Base-by-base conservation (phyloP, 257 asterid genomes). In the Leptodermis oblonga region DNA sequence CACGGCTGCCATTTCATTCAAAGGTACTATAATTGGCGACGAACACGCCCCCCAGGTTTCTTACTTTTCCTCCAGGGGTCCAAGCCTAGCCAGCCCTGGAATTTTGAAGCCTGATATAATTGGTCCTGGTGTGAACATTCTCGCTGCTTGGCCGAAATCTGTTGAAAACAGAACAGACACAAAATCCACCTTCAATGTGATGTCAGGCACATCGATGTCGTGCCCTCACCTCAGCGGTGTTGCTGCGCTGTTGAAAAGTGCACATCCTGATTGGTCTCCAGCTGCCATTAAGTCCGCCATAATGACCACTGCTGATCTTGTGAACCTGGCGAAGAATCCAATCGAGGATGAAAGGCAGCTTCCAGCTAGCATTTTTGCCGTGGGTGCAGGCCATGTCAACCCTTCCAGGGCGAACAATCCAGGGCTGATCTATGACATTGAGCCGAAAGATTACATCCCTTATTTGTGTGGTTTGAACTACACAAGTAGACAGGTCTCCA, bases 361-460 rank as follows among this genome's bases (percentile, higher is more conserved):
- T 56, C 71, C 74, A 1, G 79, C 79, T 7, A 25, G 61, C 1
- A 12, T 62, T 28, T 65, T 73, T 23, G 68, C 82, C 49, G 42
- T 42, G 2, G 79, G 79, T 17, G 74, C 82, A 7, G 78, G 79
- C n/a, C 75, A 73, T n/a, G 79, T 78, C 5, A 78, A 78, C 17
- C 78, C 80, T n/a, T 67, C 78, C 33, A 76, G 53, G 14, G 82
- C 78, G 10, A 56, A 25, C 37, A 61, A 73, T 55, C 84, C 84
- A 0, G 81, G 84, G 13, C 67, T 80, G 5, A n/a, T 80, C 1
- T 80, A 80, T 28, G 79, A 76, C 55, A 45, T 71, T 56, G 74
- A 67, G 18, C 74, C 76, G 0, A 67, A 70, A 2, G 79, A 78
- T 65, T 79, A 75, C 13, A 53, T 79, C 3, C 75, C 78, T 28